Base-by-base conservation (phyloP, 305 asterid genomes). In the Plantago lanceolata region DNA sequence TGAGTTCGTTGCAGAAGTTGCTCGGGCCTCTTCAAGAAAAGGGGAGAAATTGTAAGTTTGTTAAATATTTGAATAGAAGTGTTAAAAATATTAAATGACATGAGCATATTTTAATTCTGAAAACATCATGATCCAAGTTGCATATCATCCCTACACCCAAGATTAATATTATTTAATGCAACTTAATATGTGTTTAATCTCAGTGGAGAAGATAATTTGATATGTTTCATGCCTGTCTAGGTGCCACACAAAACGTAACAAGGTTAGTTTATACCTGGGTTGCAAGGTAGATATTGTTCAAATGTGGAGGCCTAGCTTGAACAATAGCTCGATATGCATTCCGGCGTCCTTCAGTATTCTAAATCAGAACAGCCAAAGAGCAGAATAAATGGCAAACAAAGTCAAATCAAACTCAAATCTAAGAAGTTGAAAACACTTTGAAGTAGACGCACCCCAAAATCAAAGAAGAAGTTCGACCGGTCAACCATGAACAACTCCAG, bases 311-410 rank as follows among this genome's bases (percentile, higher is more conserved):
- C 33, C 84, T 94, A 28, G 96, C 89, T 82, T 94, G 99, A 74
- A 90, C 99, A 74, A 94, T 88, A 68, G 99, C 99, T 61, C 96
- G 91, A 78, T 94, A 94, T 31, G 97, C 96, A 86, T 83, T 85
- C 69, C 75, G 74, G 45, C 97, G 83, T 68, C 85, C 95, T 69
- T 86, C 96, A 59, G 85, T 75, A 73, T 82, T 86, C 99, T 94
- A 84, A 63, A 78, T 69, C 40, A 52, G 56, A 68, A 67, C 44
- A 69, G 59, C 51, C 48, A 57, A 49, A 45, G 52, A 68, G 40
- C 57, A 56, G 58, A 55, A 69, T 19, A 77, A 57, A 66, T 68
- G 52, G 43, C 68, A 45, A 48, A 75, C 51, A 57, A 49, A 56
- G 65, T 48, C 56, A 62, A 66, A 66, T 53, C 61, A 40, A 40